Evolutionary conservation across 768 basidiomycete species (phyloP).

Genomic region (Nidula microcarpa): DNA sequence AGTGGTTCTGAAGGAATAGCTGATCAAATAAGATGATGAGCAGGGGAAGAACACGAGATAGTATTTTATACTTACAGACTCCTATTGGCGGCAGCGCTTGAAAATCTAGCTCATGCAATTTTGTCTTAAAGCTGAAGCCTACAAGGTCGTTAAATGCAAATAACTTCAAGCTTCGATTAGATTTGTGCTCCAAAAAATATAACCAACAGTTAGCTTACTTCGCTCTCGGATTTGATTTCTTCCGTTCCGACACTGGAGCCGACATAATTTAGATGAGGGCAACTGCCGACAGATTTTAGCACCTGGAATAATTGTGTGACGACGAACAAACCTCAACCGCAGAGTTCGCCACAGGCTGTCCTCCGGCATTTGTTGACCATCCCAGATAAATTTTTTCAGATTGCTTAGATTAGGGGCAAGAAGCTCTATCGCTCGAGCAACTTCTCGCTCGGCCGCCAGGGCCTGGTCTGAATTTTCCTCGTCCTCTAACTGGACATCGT

Average conservation of each 20-base stretch:
- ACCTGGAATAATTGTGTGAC: not conserved
- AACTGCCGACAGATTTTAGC: slow-evolving; percentile 6
- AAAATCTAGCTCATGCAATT: slow-evolving; percentile 4
- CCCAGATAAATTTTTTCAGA: slow-evolving; percentile 19
- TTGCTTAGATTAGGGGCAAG: slow-evolving; percentile 10
- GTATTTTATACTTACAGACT: not conserved
- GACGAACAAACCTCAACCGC: slow-evolving; percentile 7
- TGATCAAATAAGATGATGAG: not conserved
- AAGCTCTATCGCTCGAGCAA: slow-evolving; percentile 7
- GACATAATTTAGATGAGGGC: slow-evolving; percentile 14
- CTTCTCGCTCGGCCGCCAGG: not conserved
- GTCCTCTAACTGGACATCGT: too few species aligned
- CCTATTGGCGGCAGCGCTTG: not conserved
- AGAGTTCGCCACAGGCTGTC: slow-evolving; percentile 16
- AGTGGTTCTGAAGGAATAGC: slow-evolving; percentile 6
- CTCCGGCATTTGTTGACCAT: slow-evolving; percentile 15
- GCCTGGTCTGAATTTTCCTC: not conserved
- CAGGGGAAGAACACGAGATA: not conserved
- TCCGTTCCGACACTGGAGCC: slow-evolving; percentile 14
- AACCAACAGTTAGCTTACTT: slow-evolving; percentile 7
- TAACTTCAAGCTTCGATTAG: slow-evolving; percentile 7
- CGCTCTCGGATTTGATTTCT: slow-evolving; percentile 11
- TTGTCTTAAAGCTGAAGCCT: slow-evolving; percentile 15
- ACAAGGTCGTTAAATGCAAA: slow-evolving; percentile 15
- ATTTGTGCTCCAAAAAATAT: not conserved